Base-by-base conservation (phyloP, 2,329 filamentous ascomycete genomes). In the Aplosporella prunicola region DNA sequence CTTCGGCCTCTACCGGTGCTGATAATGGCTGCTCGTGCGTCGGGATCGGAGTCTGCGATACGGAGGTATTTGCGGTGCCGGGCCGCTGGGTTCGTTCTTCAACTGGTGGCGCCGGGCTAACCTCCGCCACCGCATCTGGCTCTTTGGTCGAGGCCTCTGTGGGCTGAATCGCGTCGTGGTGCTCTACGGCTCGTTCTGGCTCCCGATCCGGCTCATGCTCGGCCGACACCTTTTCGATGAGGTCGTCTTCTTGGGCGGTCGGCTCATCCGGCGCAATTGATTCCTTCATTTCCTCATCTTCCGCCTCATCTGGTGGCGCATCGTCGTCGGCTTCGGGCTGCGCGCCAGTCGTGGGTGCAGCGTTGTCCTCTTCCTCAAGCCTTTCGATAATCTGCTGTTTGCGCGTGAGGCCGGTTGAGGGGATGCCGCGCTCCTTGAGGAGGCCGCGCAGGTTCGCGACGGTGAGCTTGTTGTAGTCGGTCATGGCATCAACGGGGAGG, bases 331-430 rank as follows among this genome's bases (percentile, higher is more conserved):
- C 24, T 11, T 41, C 42, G 7, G 31, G 9, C 31, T 26, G 32
- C 5, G 35, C 16, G 18, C 20, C 28, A 18, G 27, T 18, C 24
- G 18, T 20, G 20, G 37, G 13, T 20, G 23, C 20, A 13, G 31
- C 39, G 31, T 29, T 34, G 44, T 60, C 58, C 20, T 54, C 39
- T 22, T 49, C 58, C 38, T 60, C 51, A 7, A 70, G 52, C 45
- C 60, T 64, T 41, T 68, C 65, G 22, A 69, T 54, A 32, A 66
- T 64, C 41, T 68, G 61, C 41, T 63, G 60, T 49, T 70, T 70
- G 32, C 64, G 54, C 34, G 64, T 64, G 20, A 69, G 50, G 16
- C 65, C 63, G 0, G 64, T 64, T 16, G 56, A 55, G 2, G 65
- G 52, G 39, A 70, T 67, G 30, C 57, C 56, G 33, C 64, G 60